Evolutionary conservation across 495 filamentous ascomycete species (phyloP).

Genomic region (Penicillium crystallinum): DNA sequence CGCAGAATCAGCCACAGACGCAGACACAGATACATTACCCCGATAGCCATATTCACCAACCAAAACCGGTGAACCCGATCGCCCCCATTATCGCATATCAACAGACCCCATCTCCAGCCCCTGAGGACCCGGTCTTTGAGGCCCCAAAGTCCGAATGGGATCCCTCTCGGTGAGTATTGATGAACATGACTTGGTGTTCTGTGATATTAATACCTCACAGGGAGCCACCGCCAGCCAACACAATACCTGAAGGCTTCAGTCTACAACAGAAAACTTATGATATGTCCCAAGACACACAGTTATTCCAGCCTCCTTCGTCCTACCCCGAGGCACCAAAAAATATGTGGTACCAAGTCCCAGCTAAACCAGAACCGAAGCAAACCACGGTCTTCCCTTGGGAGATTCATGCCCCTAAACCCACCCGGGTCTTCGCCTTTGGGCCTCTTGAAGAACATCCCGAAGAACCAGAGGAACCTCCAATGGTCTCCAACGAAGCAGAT

Average conservation of each 20-base stretch:
- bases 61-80: constrained; percentile 37
- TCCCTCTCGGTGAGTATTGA: constrained; percentile 50
- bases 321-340: constrained; percentile 79
- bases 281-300: constrained; percentile 65
- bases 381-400: constrained; percentile 87
- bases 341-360: constrained; percentile 78
- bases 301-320: constrained; percentile 66
- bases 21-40: constrained; percentile 5
- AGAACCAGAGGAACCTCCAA: background rate
- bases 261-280: constrained; percentile 67
- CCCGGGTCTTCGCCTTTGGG: constrained; percentile 68
- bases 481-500: background rate
- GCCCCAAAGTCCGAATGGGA: constrained; percentile 62
- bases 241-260: constrained; percentile 72
- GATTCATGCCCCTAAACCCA: constrained; percentile 53
- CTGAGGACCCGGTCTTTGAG: constrained; percentile 35
- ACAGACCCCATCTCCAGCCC: constrained; percentile 37
- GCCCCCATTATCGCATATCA: constrained; percentile 19
- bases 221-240: constrained; percentile 65
- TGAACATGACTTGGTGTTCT: background rate
- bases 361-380: constrained; percentile 51
- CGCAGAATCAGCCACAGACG: background rate
- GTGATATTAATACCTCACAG: constrained; percentile 40
- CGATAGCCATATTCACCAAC: constrained; percentile 17
- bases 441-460: background rate